A percentile compares a stretch with the other conserved stretches of the same genome.
Evolutionary conservation across 169 alveolate genomes (phyloP).

Genomic region (Cryptosporidium ubiquitum): DNA sequence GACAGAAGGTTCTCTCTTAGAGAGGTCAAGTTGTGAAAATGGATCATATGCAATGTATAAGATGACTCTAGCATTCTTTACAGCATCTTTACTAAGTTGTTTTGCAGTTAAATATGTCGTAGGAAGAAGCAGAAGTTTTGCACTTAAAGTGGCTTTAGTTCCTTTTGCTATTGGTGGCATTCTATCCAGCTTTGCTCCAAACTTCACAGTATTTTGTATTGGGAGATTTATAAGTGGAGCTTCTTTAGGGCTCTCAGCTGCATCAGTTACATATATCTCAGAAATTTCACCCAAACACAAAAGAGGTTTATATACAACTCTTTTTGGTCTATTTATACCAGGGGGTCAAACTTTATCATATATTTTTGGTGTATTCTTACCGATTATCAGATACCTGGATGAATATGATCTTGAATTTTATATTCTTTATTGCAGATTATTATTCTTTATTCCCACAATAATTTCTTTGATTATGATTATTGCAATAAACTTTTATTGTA

Average conservation of each 20-base stretch:
- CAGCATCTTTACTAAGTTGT: conserved; percentile 37
- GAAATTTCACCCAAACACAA: conserved; percentile 57
- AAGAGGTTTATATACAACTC: conserved; percentile 54
- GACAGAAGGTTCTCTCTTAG: conserved; percentile 18
- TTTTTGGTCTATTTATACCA: conserved; percentile 60
- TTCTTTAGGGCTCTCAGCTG: conserved; percentile 52
- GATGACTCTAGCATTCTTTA: conserved; percentile 36
- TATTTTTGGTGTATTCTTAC: conserved; percentile 11
- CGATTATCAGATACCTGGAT: conserved; percentile 1
- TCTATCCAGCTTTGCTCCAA: conserved; percentile 14
- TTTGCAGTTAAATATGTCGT: conserved; percentile 21
- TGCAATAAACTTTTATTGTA: conserved; percentile 4
- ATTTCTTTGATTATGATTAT: not conserved
- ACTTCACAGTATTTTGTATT: conserved; percentile 30
- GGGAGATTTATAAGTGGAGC: conserved; percentile 70
- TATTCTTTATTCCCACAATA: not conserved
- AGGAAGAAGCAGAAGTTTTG: conserved; percentile 14
- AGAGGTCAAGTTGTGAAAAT: conserved; percentile 25
- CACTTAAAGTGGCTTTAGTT: conserved; percentile 28
- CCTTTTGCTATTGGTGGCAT: conserved; percentile 60
- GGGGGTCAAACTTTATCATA: conserved; percentile 44
- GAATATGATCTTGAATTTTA: conserved; percentile 20
- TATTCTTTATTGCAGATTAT: conserved; percentile 3
- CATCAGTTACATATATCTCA: conserved; percentile 42
- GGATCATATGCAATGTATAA: conserved; percentile 59